Conservation (phyloP, 768 basidiomycete species). For the Rhizopogon rudus region DNA sequence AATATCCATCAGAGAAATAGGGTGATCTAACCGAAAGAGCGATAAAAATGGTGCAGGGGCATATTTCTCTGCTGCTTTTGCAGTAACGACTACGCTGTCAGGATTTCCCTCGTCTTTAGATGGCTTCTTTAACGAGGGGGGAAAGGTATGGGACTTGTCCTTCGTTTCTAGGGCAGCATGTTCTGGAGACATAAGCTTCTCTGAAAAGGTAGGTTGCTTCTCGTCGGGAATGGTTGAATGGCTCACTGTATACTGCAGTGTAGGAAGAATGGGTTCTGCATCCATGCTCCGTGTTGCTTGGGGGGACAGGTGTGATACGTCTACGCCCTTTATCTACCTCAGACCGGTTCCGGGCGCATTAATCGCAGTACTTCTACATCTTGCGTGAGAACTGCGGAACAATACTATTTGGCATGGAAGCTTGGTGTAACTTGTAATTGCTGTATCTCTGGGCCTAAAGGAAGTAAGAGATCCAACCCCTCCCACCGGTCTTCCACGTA, state of each 20-base stretch:
- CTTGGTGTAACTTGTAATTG: no score
- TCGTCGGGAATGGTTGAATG: constrained; percentile 40
- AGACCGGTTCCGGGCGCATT: background rate
- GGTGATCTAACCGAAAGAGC: constrained; percentile 41
- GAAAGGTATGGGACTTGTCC: constrained; percentile 28
- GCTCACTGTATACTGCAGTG: constrained; percentile 30
- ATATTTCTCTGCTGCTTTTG: constrained; percentile 24
- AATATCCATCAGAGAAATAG: background rate
- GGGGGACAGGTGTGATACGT: no score
- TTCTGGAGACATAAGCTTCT: background rate
- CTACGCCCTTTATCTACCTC: background rate
- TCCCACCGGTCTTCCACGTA: no score
- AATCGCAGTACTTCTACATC: background rate
- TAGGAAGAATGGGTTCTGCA: background rate
- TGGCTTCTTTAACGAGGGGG: constrained; percentile 30
- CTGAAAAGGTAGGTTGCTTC: constrained; percentile 29
- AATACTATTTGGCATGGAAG: no score
- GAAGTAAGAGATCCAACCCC: no score
- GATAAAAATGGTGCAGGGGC: constrained; percentile 36
- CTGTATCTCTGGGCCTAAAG: no score
- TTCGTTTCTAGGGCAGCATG: background rate
- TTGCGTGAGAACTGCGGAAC: background rate
- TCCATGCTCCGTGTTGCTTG: background rate
- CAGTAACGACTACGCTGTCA: background rate
- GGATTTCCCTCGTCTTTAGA: constrained; percentile 15